Conservation (phyloP, 805 yeast species). For the Myxozyma monticola region DNA sequence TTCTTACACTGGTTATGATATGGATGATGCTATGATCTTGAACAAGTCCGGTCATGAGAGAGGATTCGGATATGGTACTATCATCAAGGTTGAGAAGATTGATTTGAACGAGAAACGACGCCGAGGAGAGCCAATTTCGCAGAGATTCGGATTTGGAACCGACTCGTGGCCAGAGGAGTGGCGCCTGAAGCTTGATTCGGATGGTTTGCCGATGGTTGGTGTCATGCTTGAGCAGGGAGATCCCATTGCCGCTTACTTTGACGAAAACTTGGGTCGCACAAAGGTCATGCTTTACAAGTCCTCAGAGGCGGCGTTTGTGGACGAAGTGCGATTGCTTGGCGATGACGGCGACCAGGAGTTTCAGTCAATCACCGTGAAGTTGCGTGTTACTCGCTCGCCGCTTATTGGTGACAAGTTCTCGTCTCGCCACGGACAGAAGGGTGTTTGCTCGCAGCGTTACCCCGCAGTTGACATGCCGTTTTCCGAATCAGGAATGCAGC, state of each 20-base stretch:
- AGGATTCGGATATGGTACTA: slow-evolving; percentile 97
- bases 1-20: slow-evolving; percentile 98
- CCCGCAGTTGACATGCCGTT: slow-evolving; percentile 97
- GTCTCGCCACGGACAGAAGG: slow-evolving; percentile 97
- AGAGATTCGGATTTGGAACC: slow-evolving; percentile 89
- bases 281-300: slow-evolving; percentile 91
- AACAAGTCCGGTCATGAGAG: slow-evolving; percentile 97
- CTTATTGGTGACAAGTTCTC: slow-evolving; percentile 97
- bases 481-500: slow-evolving; percentile 85
- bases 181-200: slow-evolving; percentile 83
- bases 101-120: slow-evolving; percentile 76
- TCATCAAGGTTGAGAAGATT: slow-evolving; percentile 89
- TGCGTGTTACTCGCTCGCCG: slow-evolving; percentile 87
- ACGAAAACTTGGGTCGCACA: slow-evolving; percentile 87
- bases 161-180: slow-evolving; percentile 92
- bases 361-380: slow-evolving; percentile 82
- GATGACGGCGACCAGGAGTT: slow-evolving; percentile 81
- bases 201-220: slow-evolving; percentile 91
- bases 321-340: slow-evolving; percentile 89
- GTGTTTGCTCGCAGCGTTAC: slow-evolving; percentile 98
- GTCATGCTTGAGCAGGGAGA: slow-evolving; percentile 90
- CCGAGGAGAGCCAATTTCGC: slow-evolving; percentile 91
- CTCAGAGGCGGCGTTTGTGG: slow-evolving; percentile 90
- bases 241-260: slow-evolving; percentile 89
- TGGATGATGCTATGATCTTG: slow-evolving; percentile 99